These are phyloP conservation scores for Rhododendron kiyosumense DNA, from an alignment of 148 eudicot species.

Conservation along the genomic window DNA sequence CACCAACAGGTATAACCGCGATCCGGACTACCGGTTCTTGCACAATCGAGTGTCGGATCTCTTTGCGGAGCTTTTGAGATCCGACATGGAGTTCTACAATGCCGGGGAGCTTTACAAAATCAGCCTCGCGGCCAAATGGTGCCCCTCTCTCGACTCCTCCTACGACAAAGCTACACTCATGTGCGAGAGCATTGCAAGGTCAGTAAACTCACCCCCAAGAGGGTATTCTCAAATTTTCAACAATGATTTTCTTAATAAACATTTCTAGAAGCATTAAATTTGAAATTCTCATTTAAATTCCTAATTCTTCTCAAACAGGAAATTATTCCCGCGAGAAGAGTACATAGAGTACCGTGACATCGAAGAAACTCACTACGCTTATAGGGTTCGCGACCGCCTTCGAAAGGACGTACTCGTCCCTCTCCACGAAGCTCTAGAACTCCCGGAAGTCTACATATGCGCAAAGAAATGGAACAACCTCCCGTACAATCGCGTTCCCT, in stretches of 20 bases:
- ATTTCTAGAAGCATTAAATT: neutral
- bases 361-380: conserved; percentile 2
- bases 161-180: neutral
- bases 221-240: too few relatives aligned
- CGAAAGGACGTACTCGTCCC: neutral
- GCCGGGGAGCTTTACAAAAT: conserved; percentile 8
- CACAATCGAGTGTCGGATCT: conserved; percentile 19
- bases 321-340: neutral
- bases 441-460: conserved; percentile 1
- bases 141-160: conserved; percentile 6
- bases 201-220: neutral
- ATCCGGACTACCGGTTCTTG: conserved; percentile 18
- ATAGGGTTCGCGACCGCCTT: neutral
- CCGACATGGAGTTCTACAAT: conserved; percentile 16
- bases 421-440: neutral
- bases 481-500: neutral
- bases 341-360: neutral
- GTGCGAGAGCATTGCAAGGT: neutral
- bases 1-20: conserved; percentile 3
- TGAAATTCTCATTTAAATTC: neutral
- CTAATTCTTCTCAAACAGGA: neutral
- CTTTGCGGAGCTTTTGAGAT: conserved; percentile 19
- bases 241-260: too few relatives aligned
- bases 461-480: neutral
- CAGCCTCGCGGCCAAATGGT: conserved; percentile 36